Percentiles rank a stretch among this genome's conserved stretches.
Conservation (phyloP, 2,329 filamentous ascomycete species). For the Cadophora luteo-olivacea region DNA sequence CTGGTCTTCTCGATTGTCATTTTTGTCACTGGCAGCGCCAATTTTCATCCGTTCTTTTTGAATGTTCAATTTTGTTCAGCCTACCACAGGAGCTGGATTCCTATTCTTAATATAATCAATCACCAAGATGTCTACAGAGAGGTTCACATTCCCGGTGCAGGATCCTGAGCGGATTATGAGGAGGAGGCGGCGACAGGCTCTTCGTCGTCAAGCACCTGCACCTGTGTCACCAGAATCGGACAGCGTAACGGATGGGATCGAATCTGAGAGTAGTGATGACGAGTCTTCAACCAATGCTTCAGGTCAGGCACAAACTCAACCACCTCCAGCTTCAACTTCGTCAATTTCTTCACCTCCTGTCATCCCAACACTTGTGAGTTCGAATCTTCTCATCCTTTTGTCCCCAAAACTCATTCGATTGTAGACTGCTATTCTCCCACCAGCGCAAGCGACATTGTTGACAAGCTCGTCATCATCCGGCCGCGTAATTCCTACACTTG, state of each 20-base stretch:
- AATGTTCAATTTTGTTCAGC: neutral
- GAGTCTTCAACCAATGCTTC: conserved; percentile 8
- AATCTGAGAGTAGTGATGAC: conserved; percentile 8
- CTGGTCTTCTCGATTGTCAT: conserved; percentile 11
- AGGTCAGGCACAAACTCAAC: neutral
- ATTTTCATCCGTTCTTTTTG: conserved; percentile 21
- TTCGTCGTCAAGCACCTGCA: conserved; percentile 13
- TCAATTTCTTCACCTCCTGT: neutral
- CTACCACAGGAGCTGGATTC: conserved; percentile 5
- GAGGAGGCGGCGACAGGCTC: conserved; percentile 13
- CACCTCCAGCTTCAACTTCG: conserved; percentile 1
- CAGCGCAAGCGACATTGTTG: conserved; percentile 9
- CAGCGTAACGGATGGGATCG: neutral
- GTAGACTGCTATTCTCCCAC: conserved; percentile 14
- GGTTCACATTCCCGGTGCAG: conserved; percentile 4
- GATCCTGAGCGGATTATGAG: conserved; percentile 6
- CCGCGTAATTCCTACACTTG: neutral
- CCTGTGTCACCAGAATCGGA: neutral
- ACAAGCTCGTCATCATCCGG: conserved; percentile 1
- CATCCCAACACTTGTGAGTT: conserved; percentile 5
- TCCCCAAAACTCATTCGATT: neutral
- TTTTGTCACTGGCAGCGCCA: conserved; percentile 4
- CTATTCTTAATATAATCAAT: conserved; percentile 13
- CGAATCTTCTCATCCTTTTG: neutral
- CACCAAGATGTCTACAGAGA: conserved; percentile 13